phyloP scores from a whole-genome alignment of 2,329 filamentous ascomycete genomes.

The Paracorniculantispora psalliotae region DNA sequence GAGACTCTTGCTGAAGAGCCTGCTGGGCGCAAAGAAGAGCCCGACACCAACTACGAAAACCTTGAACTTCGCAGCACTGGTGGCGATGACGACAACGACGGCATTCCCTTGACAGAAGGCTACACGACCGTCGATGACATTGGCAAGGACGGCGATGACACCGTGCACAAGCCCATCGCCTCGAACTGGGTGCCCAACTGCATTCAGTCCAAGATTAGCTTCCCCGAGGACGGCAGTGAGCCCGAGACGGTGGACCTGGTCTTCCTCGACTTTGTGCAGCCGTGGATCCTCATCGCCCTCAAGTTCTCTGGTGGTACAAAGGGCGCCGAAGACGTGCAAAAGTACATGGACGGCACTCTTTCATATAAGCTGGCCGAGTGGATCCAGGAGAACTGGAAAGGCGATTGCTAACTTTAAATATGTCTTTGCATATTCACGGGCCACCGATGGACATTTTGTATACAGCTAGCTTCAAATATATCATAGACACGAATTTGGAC shows the following conservation, averaged over 20 bases:
- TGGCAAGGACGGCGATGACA: conserved; percentile 84
- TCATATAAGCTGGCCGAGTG: conserved; percentile 52
- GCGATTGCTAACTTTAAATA: conserved; percentile 33
- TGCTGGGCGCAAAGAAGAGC: neutral
- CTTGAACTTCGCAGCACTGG: conserved; percentile 30
- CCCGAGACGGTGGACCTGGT: conserved; percentile 79
- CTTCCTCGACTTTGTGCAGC: conserved; percentile 87
- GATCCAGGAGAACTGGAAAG: conserved; percentile 56
- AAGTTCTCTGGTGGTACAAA: conserved; percentile 54
- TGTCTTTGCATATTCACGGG: neutral
- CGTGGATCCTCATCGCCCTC: conserved; percentile 72
- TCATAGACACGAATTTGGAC: too few species aligned
- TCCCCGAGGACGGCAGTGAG: conserved; percentile 46
- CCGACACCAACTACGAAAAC: conserved; percentile 17
- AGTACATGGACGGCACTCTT: conserved; percentile 50
- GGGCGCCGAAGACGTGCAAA: conserved; percentile 39
- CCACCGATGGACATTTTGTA: neutral
- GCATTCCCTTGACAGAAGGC: conserved; percentile 52
- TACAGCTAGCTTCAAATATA: neutral
- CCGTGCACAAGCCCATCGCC: conserved; percentile 67
- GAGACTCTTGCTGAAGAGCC: conserved; percentile 12
- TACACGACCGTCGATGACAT: conserved; percentile 88
- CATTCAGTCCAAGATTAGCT: conserved; percentile 64
- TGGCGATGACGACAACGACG: conserved; percentile 14
- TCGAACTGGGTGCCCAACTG: conserved; percentile 81